Evolutionary conservation across 1,284 basidiomycete species (phyloP).

Genomic region (Wallemia mellicola): DNA sequence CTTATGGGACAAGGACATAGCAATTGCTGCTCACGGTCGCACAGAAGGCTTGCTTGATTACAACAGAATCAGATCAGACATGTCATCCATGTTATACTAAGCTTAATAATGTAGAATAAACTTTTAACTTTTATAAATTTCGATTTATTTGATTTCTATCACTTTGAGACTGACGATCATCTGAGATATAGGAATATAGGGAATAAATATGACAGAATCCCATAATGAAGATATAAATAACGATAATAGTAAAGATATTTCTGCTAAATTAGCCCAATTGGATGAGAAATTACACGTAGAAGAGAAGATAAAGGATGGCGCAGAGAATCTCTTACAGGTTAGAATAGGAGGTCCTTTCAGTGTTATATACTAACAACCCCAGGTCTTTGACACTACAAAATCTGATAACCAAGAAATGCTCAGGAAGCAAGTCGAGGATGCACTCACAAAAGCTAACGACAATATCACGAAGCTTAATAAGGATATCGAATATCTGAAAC

Average conservation of each 20-base stretch:
- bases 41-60: slow-evolving; percentile 66
- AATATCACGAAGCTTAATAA: slow-evolving; percentile 35
- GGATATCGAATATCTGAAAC: slow-evolving; percentile 31
- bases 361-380: too few relatives aligned
- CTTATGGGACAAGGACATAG: slow-evolving; percentile 79
- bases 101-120: not conserved
- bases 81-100: slow-evolving; percentile 12
- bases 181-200: too few relatives aligned
- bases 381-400: slow-evolving; percentile 1
- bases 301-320: slow-evolving; percentile 51
- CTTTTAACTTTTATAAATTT: not conserved
- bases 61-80: slow-evolving; percentile 37
- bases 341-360: not conserved
- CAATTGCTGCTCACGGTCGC: slow-evolving; percentile 50
- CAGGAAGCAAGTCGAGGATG: slow-evolving; percentile 39
- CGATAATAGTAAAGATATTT: not conserved
- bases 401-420: slow-evolving; percentile 24
- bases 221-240: not conserved
- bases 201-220: too few relatives aligned
- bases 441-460: slow-evolving; percentile 35
- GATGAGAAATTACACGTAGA: slow-evolving; percentile 34
- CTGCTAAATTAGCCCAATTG: slow-evolving; percentile 29
- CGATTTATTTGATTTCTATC: not conserved
- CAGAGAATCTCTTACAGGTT: slow-evolving; percentile 45
- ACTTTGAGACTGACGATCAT: too few relatives aligned